Evolutionary conservation across 768 basidiomycete species (phyloP), one percentile per base, ranked within the genome.

Genomic region (Rubroboletus satanas): DNA sequence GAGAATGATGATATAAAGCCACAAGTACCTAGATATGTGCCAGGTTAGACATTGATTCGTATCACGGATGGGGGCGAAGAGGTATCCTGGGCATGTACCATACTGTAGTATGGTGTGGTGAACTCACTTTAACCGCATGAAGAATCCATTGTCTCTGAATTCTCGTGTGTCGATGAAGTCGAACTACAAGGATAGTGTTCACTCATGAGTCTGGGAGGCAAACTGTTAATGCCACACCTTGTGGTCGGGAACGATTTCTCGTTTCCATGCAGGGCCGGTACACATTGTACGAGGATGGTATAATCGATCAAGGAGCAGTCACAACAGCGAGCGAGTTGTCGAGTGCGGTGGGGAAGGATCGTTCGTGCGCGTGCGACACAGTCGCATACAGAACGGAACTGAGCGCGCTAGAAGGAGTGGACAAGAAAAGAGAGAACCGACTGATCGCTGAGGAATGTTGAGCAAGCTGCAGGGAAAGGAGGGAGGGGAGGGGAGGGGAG

Each of bases 201-300:
- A 53, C n/a, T 56, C 11, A 11, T 32, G 32, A 41, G 37, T 17
- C 50, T 18, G 49, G 11, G 47, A 12, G 33, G 14, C 41, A 23
- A 31, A 43, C n/a, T 18, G 32, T 26, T 52, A 42, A 29, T 29
- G 37, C 58, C 78, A 52, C 58, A 93, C 96, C 82, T 98, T 99
- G 75, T 98, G 97, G 76, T 98, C 97, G 51, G 90, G 92, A 43
- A 98, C 94, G 64, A 90, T 83, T 79, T 98, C 97, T 68, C 94
- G 82, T 79, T 98, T 98, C 97, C 95, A 97, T 62, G 90, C 84
- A 41, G 88, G 79, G 65, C 85, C 90, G 62, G 85, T 82, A 52
- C 56, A 49, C 69, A 70, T 70, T 46, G 56, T 66, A 46, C 10
- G 36, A 33, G 7, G 45, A 42, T 47, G 33, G 37, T 59, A 44